These are phyloP conservation scores for Lentinus polychrous DNA, from an alignment of 1,284 basidiomycete genomes.

Conservation along the genomic window DNA sequence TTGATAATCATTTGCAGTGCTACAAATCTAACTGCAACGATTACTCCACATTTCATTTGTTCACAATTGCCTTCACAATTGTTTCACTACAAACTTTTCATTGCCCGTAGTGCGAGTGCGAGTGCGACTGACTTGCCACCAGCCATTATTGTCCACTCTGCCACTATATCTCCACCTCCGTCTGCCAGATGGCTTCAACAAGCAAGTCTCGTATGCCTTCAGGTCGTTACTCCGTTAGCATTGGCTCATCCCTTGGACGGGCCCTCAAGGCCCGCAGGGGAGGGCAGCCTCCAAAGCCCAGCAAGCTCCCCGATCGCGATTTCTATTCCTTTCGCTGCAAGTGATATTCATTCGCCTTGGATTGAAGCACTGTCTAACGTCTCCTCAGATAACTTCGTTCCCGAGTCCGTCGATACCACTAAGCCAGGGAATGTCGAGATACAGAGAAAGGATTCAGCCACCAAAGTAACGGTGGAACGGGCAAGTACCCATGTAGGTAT, in stretches of 20 bases:
- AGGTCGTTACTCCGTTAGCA: conserved; percentile 45
- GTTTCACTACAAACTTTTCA: too few relatives aligned
- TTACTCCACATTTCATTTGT: too few relatives aligned
- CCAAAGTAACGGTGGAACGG: conserved; percentile 52
- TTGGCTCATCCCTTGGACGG: conserved; percentile 51
- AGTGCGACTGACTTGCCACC: too few relatives aligned
- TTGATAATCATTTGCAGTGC: too few relatives aligned
- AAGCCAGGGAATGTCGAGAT: conserved; percentile 60
- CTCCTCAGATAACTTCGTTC: conserved; percentile 62
- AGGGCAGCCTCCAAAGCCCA: conserved; percentile 24
- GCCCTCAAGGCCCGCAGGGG: conserved; percentile 57
- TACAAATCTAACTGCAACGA: too few relatives aligned
- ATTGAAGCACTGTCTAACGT: not conserved
- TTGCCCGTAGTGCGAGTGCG: too few relatives aligned
- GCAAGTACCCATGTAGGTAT: conserved; percentile 50
- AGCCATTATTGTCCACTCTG: too few relatives aligned
- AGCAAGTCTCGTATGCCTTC: conserved; percentile 8
- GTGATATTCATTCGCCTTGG: conserved; percentile 17
- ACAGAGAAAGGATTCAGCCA: conserved; percentile 38
- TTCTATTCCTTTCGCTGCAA: conserved; percentile 69
- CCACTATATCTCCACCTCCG: too few relatives aligned
- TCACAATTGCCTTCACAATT: too few relatives aligned
- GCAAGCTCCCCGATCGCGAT: conserved; percentile 49
- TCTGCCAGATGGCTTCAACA: too few relatives aligned
- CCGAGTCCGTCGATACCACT: conserved; percentile 55